Base-by-base conservation (phyloP, 805 yeast genomes). In the Teunomyces funiuensis region DNA sequence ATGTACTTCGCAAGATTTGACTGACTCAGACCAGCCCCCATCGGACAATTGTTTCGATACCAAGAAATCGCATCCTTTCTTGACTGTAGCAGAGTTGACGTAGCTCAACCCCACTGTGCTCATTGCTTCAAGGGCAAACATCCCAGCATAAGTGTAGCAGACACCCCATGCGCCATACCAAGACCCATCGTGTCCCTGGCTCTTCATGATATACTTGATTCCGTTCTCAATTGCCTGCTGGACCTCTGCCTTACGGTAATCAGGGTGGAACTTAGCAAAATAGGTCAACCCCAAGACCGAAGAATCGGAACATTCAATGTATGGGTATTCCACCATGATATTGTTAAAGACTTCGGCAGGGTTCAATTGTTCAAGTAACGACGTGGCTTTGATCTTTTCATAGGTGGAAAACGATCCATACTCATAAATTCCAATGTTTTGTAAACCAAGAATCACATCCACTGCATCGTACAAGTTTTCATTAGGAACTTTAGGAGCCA, bases 131-230 rank as follows among this genome's bases (percentile, higher is more conserved):
- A 93, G 63, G 0, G 99, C 99, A 76, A 93, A 93, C 99, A 93
- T 93, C 2, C 89, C 86, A 0, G 98, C 98, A 62, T 93, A 93
- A 0, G 97, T 87, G 58, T 75, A 89, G 59, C 99, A 93, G 4
- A 93, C 83, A 27, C 99, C 99, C 99, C 99, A 93, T 29, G 88
- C 82, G 1, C 99, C 99, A 60, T 90, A 95, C 98, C 98, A 93
- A 10, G 95, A 82, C 0, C 99, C 99, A 61, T 93, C 96, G 5
- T 44, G 33, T 33, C 72, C 69, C 62, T 93, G 99, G 2, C 78
- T 77, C 2, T 69, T 61, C 37, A 76, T 77, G 33, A 93, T 86
- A 54, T 84, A 93, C 3, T 74, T 61, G 11, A 88, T 74, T 0
- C 97, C 98, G 40, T 80, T 73, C 3, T 77, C 70, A 34, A 93